phyloP scores from a whole-genome alignment of 2,329 filamentous ascomycete species.

The Aspergillus texensis region DNA sequence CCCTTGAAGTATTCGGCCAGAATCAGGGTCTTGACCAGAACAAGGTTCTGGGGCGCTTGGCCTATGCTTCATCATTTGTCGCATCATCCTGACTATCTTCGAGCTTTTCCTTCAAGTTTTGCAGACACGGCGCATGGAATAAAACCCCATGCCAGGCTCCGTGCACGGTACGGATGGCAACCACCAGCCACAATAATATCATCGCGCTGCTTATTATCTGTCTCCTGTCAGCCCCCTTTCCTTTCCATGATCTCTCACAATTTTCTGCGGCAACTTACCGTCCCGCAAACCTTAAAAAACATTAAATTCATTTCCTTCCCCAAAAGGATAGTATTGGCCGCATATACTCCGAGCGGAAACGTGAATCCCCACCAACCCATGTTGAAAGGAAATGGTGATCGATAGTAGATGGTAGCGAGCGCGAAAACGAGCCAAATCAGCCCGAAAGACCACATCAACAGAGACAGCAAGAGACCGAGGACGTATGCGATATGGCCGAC shows the following conservation, averaged over 20 bases:
- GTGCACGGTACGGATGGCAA: constrained; percentile 48
- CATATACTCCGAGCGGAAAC: constrained; percentile 58
- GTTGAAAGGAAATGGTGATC: constrained; percentile 56
- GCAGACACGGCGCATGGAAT: constrained; percentile 55
- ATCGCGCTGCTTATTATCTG: constrained; percentile 52
- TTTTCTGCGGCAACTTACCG: constrained; percentile 28
- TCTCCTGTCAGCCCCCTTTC: not conserved
- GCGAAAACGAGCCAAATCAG: constrained; percentile 60
- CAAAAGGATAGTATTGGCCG: constrained; percentile 38
- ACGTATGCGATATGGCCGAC: constrained; percentile 62
- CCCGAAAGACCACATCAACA: constrained; percentile 61
- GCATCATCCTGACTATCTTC: constrained; percentile 10
- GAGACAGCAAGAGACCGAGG: constrained; percentile 55
- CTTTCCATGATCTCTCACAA: not conserved
- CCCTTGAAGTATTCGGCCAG: not conserved
- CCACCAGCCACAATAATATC: constrained; percentile 54
- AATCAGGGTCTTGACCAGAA: too few species aligned
- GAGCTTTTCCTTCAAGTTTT: constrained; percentile 32
- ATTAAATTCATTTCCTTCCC: constrained; percentile 52
- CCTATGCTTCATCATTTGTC: not conserved
- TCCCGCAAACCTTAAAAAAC: constrained; percentile 59
- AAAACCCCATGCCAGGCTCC: constrained; percentile 50
- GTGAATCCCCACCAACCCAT: constrained; percentile 64
- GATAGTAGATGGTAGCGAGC: constrained; percentile 47
- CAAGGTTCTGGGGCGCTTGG: not conserved